A percentile compares a stretch with the other conserved stretches of the same genome.
Evolutionary conservation across 495 filamentous ascomycete species (phyloP).

Genomic region (Tuber calosporum): DNA sequence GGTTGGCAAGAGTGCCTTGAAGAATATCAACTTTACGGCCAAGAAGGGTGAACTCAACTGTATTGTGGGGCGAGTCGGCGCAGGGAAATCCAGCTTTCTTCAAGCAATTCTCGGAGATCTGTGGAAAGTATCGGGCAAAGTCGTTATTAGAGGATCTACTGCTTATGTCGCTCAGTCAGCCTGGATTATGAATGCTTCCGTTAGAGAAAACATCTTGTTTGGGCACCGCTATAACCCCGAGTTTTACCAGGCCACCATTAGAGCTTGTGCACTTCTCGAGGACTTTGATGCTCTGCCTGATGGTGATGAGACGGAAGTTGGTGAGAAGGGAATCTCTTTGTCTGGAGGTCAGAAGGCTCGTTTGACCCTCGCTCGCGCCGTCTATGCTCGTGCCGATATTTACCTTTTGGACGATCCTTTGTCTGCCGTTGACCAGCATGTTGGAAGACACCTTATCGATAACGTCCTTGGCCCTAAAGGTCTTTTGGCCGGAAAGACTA

Average conservation of each 20-base stretch:
- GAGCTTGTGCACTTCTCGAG: constrained; percentile 84
- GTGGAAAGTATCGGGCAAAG: constrained; percentile 81
- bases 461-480: constrained; percentile 82
- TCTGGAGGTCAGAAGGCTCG: constrained; percentile 96
- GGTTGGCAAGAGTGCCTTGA: constrained; percentile 50
- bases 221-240: constrained; percentile 88
- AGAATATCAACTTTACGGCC: constrained; percentile 77
- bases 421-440: constrained; percentile 95
- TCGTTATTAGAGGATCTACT: constrained; percentile 67
- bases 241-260: constrained; percentile 90
- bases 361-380: constrained; percentile 87
- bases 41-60: constrained; percentile 88
- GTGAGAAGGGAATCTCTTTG: constrained; percentile 92
- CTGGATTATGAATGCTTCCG: constrained; percentile 98
- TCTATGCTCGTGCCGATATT: constrained; percentile 95
- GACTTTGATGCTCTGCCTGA: constrained; percentile 91
- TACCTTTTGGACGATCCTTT: constrained; percentile 92
- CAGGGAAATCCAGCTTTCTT: constrained; percentile 88
- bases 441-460: constrained; percentile 89
- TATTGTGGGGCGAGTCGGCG: constrained; percentile 88
- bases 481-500: constrained; percentile 75
- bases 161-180: constrained; percentile 88
- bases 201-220: constrained; percentile 95
- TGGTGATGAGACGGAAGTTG: constrained; percentile 93
- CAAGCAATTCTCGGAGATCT: constrained; percentile 82